phyloP scores from a whole-genome alignment of 768 basidiomycete genomes.

The Symmetrospora coprosmae region DNA sequence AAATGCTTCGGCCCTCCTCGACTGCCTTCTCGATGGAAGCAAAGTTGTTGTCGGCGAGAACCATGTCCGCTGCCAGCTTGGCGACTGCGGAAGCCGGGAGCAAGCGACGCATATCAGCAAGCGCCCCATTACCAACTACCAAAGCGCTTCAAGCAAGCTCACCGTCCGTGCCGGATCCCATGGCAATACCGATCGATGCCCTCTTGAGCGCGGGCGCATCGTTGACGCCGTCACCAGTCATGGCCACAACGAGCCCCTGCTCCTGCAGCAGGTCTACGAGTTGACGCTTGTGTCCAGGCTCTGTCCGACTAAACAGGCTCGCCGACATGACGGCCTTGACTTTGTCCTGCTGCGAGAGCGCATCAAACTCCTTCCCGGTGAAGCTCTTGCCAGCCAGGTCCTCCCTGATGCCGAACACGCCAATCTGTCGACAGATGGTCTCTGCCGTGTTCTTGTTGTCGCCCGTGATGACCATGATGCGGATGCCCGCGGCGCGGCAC shows the following conservation, averaged over 20 bases:
- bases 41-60: constrained; percentile 92
- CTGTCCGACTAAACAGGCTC: constrained; percentile 79
- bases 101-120: too few species aligned
- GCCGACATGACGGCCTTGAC: constrained; percentile 72
- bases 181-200: constrained; percentile 95
- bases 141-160: not conserved
- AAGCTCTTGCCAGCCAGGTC: constrained; percentile 89
- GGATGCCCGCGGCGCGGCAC: constrained; percentile 81
- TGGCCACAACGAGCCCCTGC: constrained; percentile 83
- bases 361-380: constrained; percentile 82
- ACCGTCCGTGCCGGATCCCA: constrained; percentile 90
- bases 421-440: constrained; percentile 90
- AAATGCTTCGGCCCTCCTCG: constrained; percentile 92
- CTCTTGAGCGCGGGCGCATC: constrained; percentile 93
- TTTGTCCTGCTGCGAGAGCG: constrained; percentile 64
- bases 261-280: constrained; percentile 86
- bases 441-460: constrained; percentile 97
- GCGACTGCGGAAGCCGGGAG: constrained; percentile 46
- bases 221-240: constrained; percentile 98
- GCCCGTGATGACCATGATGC: constrained; percentile 93
- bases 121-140: not conserved
- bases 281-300: constrained; percentile 86
- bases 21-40: constrained; percentile 91
- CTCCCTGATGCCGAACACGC: constrained; percentile 74
- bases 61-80: constrained; percentile 96